Evolutionary conservation across 306 rosid genomes (phyloP).

Genomic region (Castanea sativa): DNA sequence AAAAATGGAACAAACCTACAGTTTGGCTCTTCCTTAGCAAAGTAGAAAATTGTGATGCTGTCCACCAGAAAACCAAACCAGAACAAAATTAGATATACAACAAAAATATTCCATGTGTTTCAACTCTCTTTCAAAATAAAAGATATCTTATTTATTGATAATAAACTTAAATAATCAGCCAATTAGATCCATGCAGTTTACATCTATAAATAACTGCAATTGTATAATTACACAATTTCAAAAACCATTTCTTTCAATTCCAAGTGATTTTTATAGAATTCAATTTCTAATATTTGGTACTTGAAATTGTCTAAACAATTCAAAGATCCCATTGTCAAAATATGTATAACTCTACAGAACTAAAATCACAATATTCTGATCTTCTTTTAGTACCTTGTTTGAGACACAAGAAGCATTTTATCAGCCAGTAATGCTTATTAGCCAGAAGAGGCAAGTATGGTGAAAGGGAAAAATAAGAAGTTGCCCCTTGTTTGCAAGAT

Average conservation of each 20-base stretch:
- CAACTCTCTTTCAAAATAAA: conserved; percentile 3
- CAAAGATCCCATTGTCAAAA: neutral
- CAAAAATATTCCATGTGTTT: neutral
- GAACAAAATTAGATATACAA: conserved; percentile 18
- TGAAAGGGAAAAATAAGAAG: neutral
- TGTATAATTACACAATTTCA: neutral
- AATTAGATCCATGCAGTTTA: conserved; percentile 10
- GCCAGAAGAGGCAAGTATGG: neutral
- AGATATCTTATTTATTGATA: neutral
- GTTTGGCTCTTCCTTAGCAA: conserved; percentile 82
- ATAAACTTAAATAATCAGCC: neutral
- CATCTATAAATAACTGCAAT: conserved; percentile 8
- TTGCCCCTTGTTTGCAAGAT: neutral
- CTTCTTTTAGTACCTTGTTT: neutral
- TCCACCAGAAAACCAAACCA: conserved; percentile 23
- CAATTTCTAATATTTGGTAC: neutral
- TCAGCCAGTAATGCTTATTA: neutral
- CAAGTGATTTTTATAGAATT: neutral
- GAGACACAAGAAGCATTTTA: neutral
- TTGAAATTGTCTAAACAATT: neutral
- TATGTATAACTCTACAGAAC: neutral
- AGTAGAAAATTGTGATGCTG: conserved; percentile 79
- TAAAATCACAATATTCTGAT: neutral
- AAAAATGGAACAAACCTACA: conserved; percentile 63
- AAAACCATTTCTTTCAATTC: neutral